These are phyloP conservation scores for Adenanthera pavonina DNA, from an alignment of 306 rosid species.

Conservation along the genomic window DNA sequence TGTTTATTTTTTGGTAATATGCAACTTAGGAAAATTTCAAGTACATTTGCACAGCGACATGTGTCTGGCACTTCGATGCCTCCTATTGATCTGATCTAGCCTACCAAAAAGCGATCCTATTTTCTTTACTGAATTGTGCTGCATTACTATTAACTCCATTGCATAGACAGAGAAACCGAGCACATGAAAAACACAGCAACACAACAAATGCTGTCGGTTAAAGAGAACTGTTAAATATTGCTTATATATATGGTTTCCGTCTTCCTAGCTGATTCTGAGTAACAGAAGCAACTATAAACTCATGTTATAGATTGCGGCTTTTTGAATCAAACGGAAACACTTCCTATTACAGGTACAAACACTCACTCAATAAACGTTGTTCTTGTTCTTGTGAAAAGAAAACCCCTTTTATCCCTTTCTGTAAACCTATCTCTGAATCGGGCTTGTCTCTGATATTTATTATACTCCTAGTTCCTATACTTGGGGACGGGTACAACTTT, in stretches of 20 bases:
- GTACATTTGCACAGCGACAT: not conserved
- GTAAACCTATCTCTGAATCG: constrained; percentile 27
- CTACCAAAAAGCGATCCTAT: not conserved
- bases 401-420: not conserved
- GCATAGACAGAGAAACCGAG: not conserved
- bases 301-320: not conserved
- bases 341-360: not conserved
- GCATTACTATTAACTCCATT: not conserved
- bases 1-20: too few species aligned
- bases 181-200: not conserved
- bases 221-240: not conserved
- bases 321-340: not conserved
- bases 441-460: not conserved
- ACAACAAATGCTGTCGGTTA: constrained; percentile 3
- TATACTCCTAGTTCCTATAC: constrained; percentile 30
- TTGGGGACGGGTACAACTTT: constrained; percentile 25
- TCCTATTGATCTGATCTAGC: not conserved
- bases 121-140: not conserved
- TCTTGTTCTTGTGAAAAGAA: not conserved
- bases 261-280: not conserved
- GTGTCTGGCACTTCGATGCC: not conserved
- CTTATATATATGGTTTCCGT: not conserved
- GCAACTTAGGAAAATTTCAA: not conserved
- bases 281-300: constrained; percentile 6
- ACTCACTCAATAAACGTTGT: not conserved